Evolutionary conservation across 495 filamentous ascomycete genomes (phyloP).

Genomic region (Hyphodiscus hymeniophilus): DNA sequence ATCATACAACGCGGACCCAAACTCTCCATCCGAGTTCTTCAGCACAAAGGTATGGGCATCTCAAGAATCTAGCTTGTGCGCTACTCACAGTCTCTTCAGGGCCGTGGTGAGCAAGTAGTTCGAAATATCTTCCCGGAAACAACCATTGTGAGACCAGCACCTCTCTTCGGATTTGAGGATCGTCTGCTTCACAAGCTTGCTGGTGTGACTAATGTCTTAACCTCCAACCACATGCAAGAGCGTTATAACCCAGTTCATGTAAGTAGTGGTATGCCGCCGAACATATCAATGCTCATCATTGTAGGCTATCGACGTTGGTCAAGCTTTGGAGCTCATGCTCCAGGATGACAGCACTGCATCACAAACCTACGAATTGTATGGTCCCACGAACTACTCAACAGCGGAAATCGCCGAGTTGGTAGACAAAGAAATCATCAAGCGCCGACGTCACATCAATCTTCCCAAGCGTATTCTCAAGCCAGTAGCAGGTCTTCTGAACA

Average conservation of each 20-base stretch:
- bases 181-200: constrained; percentile 82
- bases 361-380: constrained; percentile 92
- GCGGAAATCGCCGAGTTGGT: constrained; percentile 81
- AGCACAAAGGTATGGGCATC: constrained; percentile 63
- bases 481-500: constrained; percentile 62
- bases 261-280: constrained; percentile 27
- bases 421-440: constrained; percentile 85
- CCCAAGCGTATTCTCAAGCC: constrained; percentile 74
- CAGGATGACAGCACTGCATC: constrained; percentile 82
- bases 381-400: constrained; percentile 85
- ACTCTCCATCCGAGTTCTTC: constrained; percentile 80
- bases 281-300: constrained; percentile 19
- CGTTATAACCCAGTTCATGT: constrained; percentile 88
- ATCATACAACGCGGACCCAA: constrained; percentile 78
- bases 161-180: constrained; percentile 93
- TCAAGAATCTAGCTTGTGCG: not conserved
- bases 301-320: constrained; percentile 79
- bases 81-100: constrained; percentile 37
- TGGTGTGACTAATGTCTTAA: constrained; percentile 68
- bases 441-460: constrained; percentile 83
- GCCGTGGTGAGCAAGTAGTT: constrained; percentile 70
- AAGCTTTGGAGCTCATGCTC: constrained; percentile 79
- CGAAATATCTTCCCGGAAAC: constrained; percentile 94
- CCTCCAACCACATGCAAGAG: constrained; percentile 87
- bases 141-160: constrained; percentile 91